Evolutionary conservation across 1,284 basidiomycete species (phyloP), one percentile per base, ranked within the genome.

Genomic region (Leccinum pachyderme): DNA sequence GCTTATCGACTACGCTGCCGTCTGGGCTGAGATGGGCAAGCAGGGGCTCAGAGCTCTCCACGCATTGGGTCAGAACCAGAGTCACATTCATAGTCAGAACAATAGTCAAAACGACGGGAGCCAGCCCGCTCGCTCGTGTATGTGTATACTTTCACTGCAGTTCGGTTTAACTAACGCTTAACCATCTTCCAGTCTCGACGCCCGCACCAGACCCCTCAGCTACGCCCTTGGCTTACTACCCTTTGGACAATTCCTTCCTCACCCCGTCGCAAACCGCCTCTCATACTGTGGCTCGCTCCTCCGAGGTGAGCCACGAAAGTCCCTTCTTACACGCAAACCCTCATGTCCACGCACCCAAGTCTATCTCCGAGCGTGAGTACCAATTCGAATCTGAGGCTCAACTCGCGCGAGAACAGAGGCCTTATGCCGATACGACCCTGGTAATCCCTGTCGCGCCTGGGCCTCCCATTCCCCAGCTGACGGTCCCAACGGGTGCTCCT

Each of bases 241-340:
- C 72, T 3, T 82, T 81, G 18, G 77, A 77, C 57, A 65, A 73
- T 11, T 82, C 80, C 32, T 81, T 82, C 4, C 68, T 85, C 55
- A 76, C 80, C 2, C 82, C 84, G 37, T 86, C 84, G 53, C 86
- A 88, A 62, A 88, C 85, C 2, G 82, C 81, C 2, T 86, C 85
- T 24, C 81, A 86, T 67, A 66, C 49, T 0, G 58, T 56, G 1
- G 13, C 46, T 7, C 49, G 43, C 31, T 61, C 62, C 9, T 31
- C 39, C 24, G 57, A 53, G 51, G 62, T 54, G 2, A 66, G 56
- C 33, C 57, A 55, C 0, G 8, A 56, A 70, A 41, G 51, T 28
- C 1, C 8, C 18, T 18, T 18, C 18, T 18, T 18, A 18, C 18
- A 18, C 18, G 18, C 18, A n/a, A n/a, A 35, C 15, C 33, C 33